Percentiles rank a stretch among this genome's conserved stretches.
These are phyloP conservation scores for Astragalus membranaceus DNA, from an alignment of 306 rosid genomes.

Conservation along the genomic window DNA sequence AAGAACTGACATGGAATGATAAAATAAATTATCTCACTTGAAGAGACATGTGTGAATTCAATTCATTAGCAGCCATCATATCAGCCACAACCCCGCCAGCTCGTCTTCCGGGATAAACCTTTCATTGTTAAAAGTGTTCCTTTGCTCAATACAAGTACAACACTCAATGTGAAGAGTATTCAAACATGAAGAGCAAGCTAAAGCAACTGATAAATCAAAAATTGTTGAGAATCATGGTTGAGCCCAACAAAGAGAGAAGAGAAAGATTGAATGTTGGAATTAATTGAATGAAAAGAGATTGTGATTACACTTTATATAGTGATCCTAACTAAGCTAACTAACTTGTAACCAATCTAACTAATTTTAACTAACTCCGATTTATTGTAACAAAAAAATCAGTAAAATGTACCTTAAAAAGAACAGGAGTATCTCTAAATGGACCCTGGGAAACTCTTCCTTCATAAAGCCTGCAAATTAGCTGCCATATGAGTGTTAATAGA, in stretches of 20 bases:
- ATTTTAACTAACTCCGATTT: no score
- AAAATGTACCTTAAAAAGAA: conserved; percentile 64
- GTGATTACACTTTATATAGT: no score
- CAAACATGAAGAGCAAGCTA: background rate
- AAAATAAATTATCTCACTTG: conserved; percentile 51
- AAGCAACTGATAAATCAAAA: background rate
- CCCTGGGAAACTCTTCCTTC: conserved; percentile 92
- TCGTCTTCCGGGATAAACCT: conserved; percentile 93
- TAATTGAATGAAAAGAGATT: no score
- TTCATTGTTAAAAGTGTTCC: conserved; percentile 21
- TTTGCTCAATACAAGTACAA: background rate
- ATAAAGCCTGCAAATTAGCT: conserved; percentile 76
- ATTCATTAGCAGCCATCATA: conserved; percentile 94
- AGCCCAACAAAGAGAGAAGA: no score
- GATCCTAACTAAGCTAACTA: no score
- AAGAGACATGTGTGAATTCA: conserved; percentile 70
- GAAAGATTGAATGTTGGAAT: no score
- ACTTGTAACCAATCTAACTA: no score
- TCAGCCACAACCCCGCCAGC: conserved; percentile 87
- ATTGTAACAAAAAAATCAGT: no score
- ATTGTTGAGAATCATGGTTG: no score
- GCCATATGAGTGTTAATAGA: conserved; percentile 42
- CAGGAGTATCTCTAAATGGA: conserved; percentile 55
- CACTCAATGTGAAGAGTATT: background rate
- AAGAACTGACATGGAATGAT: background rate